Evolutionary conservation across 805 yeast species (phyloP).

Genomic region (Naumovozyma baii): DNA sequence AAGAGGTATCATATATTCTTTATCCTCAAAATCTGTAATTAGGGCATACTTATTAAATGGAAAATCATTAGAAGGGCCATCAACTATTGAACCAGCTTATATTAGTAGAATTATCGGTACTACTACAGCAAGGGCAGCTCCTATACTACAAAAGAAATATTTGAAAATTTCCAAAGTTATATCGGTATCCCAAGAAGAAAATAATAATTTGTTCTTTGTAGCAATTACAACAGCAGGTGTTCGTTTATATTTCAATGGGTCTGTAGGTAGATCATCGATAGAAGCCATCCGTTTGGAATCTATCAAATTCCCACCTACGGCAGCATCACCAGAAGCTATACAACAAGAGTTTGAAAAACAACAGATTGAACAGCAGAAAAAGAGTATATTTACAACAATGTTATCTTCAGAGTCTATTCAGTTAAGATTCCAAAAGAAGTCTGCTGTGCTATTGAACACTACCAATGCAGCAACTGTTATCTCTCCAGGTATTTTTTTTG

Average conservation of each 20-base stretch:
- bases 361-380: constrained; percentile 27
- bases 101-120: constrained; percentile 34
- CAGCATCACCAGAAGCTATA: constrained; percentile 24
- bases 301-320: constrained; percentile 56
- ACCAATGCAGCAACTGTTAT: constrained; percentile 51
- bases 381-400: constrained; percentile 19
- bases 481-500: constrained; percentile 81
- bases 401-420: constrained; percentile 25
- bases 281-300: constrained; percentile 38
- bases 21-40: constrained; percentile 73
- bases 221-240: constrained; percentile 81
- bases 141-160: constrained; percentile 45
- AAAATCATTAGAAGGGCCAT: constrained; percentile 36
- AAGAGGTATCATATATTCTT: constrained; percentile 66
- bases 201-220: constrained; percentile 58
- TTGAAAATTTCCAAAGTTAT: constrained; percentile 46
- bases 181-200: constrained; percentile 44
- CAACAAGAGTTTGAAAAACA: constrained; percentile 31
- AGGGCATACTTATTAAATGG: constrained; percentile 55
- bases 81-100: constrained; percentile 30
- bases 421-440: constrained; percentile 46
- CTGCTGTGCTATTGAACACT: constrained; percentile 45
- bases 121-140: constrained; percentile 40
- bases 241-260: constrained; percentile 49
- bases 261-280: constrained; percentile 27